These are phyloP conservation scores for Simmondsia chinensis DNA, from an alignment of 148 eudicot genomes.

Conservation along the genomic window DNA sequence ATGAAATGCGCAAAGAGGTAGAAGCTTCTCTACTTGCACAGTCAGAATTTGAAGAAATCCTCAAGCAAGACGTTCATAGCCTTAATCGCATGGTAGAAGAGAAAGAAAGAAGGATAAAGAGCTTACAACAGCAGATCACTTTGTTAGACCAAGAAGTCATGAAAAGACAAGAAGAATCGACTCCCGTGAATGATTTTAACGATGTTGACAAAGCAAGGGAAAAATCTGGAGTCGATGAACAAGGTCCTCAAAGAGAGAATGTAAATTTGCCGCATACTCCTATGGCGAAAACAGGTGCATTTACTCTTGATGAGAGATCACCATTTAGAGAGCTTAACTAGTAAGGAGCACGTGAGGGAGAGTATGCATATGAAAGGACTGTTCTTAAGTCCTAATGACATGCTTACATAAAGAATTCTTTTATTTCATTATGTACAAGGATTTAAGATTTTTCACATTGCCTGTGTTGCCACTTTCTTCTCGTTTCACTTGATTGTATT, in stretches of 20 bases:
- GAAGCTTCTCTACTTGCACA: slow-evolving; percentile 75
- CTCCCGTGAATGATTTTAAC: background rate
- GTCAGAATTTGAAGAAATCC: slow-evolving; percentile 47
- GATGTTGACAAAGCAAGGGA: slow-evolving; percentile 5
- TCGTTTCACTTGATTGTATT: no score
- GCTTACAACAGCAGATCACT: slow-evolving; percentile 35
- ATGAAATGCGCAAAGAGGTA: slow-evolving; percentile 40
- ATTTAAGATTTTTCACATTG: no score
- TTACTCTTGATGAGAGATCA: slow-evolving; percentile 41
- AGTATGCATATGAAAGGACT: no score
- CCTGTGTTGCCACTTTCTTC: no score
- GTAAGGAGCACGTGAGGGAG: no score
- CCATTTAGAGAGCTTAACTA: slow-evolving; percentile 66
- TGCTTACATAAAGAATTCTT: no score
- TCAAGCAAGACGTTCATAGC: slow-evolving; percentile 38
- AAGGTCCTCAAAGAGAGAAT: slow-evolving; percentile 46
- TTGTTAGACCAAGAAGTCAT: slow-evolving; percentile 18
- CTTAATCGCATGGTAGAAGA: slow-evolving; percentile 24
- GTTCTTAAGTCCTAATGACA: no score
- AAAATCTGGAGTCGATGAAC: slow-evolving; percentile 11
- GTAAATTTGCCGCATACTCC: slow-evolving; percentile 14
- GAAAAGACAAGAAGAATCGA: slow-evolving; percentile 6
- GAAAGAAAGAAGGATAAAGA: slow-evolving; percentile 28
- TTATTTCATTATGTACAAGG: no score
- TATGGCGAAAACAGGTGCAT: slow-evolving; percentile 27